phyloP scores from a whole-genome alignment of 768 basidiomycete species.

The Suillus clintonianus region DNA sequence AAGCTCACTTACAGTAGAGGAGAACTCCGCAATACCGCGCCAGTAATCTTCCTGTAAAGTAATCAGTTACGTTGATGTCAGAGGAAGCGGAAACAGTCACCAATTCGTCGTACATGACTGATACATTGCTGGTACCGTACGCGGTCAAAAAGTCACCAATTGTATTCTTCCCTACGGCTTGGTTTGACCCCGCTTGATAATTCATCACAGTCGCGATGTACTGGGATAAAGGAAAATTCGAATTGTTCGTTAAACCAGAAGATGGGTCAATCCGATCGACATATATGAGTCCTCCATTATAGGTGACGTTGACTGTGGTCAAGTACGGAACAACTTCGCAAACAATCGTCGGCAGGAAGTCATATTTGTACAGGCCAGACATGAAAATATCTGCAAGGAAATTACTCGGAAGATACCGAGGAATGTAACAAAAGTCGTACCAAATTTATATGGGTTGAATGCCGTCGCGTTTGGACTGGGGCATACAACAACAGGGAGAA shows the following conservation, averaged over 20 bases:
- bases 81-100: neutral
- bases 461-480: neutral
- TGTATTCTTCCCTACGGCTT: neutral
- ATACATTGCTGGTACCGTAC: neutral
- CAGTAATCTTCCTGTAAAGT: slow-evolving; percentile 9
- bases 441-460: slow-evolving; percentile 1
- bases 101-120: neutral
- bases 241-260: neutral
- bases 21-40: slow-evolving; percentile 9
- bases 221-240: neutral
- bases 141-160: slow-evolving; percentile 5
- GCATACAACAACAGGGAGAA: slow-evolving; percentile 8
- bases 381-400: neutral
- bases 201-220: slow-evolving; percentile 1
- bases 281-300: slow-evolving; percentile 4
- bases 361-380: slow-evolving; percentile 12
- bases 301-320: slow-evolving; percentile 14
- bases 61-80: neutral
- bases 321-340: slow-evolving; percentile 14
- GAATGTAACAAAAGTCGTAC: neutral
- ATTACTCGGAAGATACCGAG: slow-evolving; percentile 5
- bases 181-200: neutral
- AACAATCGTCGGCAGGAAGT: slow-evolving; percentile 9
- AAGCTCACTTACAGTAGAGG: slow-evolving; percentile 6
- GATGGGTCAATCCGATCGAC: neutral